Base-by-base conservation (phyloP, 2,329 filamentous ascomycete species). In the Aureobasidium sp. region DNA sequence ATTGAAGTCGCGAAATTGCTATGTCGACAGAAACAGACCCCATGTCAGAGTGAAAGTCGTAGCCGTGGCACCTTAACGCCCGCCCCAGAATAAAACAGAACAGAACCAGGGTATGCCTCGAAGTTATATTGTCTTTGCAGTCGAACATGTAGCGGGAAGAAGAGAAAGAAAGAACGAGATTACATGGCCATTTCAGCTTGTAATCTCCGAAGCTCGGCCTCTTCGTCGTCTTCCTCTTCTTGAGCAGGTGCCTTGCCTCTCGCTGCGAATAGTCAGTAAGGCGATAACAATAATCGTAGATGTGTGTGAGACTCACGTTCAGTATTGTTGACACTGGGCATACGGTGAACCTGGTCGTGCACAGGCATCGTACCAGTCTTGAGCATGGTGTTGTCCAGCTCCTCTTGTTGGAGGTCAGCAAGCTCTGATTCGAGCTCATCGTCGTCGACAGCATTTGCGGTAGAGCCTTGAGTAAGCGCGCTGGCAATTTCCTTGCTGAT, bases 111-210 rank as follows among this genome's bases (percentile, higher is more conserved):
- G 57, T 60, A 60, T 60, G 57, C 37, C 57, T 60, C 46, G 57
- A 60, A 43, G 12, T 50, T 51, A 37, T 60, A 51, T 43, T 36
- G 57, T 51, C 57, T 60, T 60, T 60, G 57, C 57, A 60, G 57
- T 26, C 48, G 34, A 43, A 43, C 29, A 39, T 60, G 46, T 60
- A 60, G 43, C 43, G 15, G 17, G 55, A 47, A 39, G 32, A 39
- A 48, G 32, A 20, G 6, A n/a, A 26, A 46, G 24, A 27, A 20
- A 36, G 17, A 10, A n/a, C 10, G 43, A 20, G 20, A 48, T 72
- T 76, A 96, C 88, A 97, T 96, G 67, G 92, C 92, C 93, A 97
- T 97, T 77, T 97, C 93, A 39, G 91, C 92, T 74, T 96, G 92
- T 69, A 99, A 77, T 78, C 94, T 97, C 76, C 88, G 85, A 72